phyloP scores from a whole-genome alignment of 129 eudicot genomes.

The Cynara cardunculus region DNA sequence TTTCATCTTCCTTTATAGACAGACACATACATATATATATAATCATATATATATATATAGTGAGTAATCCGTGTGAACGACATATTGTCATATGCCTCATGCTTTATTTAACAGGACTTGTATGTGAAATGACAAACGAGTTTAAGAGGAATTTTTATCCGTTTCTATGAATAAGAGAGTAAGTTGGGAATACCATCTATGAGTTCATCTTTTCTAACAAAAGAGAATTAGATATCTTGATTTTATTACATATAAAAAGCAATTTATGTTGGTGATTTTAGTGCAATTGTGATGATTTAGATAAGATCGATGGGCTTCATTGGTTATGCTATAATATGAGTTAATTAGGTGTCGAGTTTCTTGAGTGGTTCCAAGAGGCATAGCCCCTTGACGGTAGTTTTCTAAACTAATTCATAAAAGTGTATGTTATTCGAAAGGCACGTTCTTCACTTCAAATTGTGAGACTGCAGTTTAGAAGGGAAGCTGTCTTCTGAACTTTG shows the following conservation, averaged over 20 bases:
- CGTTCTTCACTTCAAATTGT: neutral
- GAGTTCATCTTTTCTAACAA: neutral
- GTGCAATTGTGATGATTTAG: neutral
- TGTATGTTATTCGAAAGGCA: neutral
- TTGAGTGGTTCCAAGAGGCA: neutral
- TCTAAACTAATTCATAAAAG: neutral
- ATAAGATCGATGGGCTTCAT: no score
- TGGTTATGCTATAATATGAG: no score
- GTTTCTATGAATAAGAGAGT: neutral
- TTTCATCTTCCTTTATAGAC: constrained; percentile 20
- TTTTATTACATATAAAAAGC: neutral
- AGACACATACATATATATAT: constrained; percentile 16
- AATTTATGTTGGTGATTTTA: neutral
- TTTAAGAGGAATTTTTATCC: neutral
- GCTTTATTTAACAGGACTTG: neutral
- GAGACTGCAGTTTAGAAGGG: neutral
- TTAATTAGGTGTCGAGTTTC: no score
- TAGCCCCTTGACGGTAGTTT: neutral
- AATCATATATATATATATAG: constrained; percentile 6
- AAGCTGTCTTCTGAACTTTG: neutral
- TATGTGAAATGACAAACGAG: neutral
- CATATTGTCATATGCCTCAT: constrained; percentile 7
- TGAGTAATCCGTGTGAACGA: constrained; percentile 14
- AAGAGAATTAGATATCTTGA: neutral
- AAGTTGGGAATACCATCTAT: neutral